Conservation (phyloP, 345 rosid genomes). For the Moricandia moricandioides region DNA sequence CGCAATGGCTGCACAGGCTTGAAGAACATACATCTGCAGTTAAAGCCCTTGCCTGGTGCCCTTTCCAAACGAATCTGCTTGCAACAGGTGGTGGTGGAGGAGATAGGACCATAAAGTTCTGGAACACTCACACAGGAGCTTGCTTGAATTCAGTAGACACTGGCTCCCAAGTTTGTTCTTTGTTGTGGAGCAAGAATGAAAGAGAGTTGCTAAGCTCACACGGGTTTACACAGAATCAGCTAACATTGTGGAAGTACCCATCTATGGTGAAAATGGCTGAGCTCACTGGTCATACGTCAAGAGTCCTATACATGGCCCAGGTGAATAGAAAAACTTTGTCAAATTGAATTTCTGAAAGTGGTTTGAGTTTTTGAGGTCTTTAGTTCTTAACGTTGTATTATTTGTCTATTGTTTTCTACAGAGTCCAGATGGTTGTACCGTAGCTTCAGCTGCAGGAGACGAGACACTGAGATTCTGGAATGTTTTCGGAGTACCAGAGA, state of each 20-base stretch:
- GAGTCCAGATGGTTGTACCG: constrained; percentile 77
- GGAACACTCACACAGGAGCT: constrained; percentile 42
- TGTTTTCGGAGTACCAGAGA: constrained; percentile 61
- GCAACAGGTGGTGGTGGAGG: constrained; percentile 43
- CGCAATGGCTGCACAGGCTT: constrained; percentile 40
- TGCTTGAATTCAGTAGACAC: constrained; percentile 41
- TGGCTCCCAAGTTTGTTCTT: constrained; percentile 39
- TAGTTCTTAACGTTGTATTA: constrained; percentile 5
- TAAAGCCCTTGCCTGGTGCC: constrained; percentile 60
- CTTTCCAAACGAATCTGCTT: constrained; percentile 39
- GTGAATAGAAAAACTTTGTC: too few species aligned
- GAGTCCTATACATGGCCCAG: constrained; percentile 39
- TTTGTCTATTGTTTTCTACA: constrained; percentile 18
- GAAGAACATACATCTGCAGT: constrained; percentile 51
- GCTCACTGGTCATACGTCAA: constrained; percentile 42
- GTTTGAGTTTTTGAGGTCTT: background rate
- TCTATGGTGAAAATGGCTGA: constrained; percentile 46
- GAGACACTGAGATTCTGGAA: constrained; percentile 74
- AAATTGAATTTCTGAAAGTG: background rate
- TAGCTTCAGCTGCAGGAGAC: constrained; percentile 77
- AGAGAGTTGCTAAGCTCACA: constrained; percentile 42
- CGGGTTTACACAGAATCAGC: constrained; percentile 42
- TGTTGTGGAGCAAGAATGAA: constrained; percentile 39
- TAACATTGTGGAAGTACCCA: constrained; percentile 41
- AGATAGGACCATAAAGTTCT: constrained; percentile 39